A percentile compares a stretch with the other conserved stretches of the same genome.
phyloP scores from a whole-genome alignment of 768 basidiomycete species.

The Tremella mesenterica region DNA sequence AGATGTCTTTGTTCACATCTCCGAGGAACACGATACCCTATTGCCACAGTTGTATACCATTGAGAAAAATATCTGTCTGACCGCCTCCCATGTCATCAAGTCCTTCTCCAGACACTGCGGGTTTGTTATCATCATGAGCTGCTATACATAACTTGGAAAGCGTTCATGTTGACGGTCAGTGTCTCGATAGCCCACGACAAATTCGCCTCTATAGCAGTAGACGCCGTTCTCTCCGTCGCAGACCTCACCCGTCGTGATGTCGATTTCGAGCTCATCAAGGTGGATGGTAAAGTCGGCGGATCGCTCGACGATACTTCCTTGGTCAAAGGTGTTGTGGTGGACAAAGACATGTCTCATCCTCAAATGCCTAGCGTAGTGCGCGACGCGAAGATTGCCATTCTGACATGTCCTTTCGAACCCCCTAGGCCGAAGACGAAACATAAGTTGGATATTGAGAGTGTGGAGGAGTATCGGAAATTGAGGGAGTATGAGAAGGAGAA shows the following conservation, averaged over 20 bases:
- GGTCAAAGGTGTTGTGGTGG: slow-evolving; percentile 94
- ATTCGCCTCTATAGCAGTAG: slow-evolving; percentile 95
- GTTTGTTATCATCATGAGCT: too few relatives aligned
- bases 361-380: slow-evolving; percentile 86
- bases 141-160: not conserved
- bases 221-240: slow-evolving; percentile 89
- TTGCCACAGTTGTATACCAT: too few relatives aligned
- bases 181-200: slow-evolving; percentile 93
- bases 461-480: slow-evolving; percentile 93
- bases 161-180: slow-evolving; percentile 49
- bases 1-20: slow-evolving; percentile 1
- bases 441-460: slow-evolving; percentile 90
- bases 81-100: too few relatives aligned
- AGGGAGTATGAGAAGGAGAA: slow-evolving; percentile 92
- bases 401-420: slow-evolving; percentile 98
- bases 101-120: too few relatives aligned
- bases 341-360: slow-evolving; percentile 99
- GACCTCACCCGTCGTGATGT: slow-evolving; percentile 92
- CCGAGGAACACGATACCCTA: too few relatives aligned
- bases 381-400: slow-evolving; percentile 87
- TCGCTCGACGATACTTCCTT: slow-evolving; percentile 88
- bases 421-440: slow-evolving; percentile 99
- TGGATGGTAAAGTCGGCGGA: slow-evolving; percentile 96
- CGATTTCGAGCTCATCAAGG: slow-evolving; percentile 96
- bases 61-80: too few relatives aligned